Percentiles rank a stretch among this genome's conserved stretches.
These are phyloP conservation scores for Mucor plumbeus DNA, from an alignment of 371 early-diverging fungal genomes.

Conservation along the genomic window DNA sequence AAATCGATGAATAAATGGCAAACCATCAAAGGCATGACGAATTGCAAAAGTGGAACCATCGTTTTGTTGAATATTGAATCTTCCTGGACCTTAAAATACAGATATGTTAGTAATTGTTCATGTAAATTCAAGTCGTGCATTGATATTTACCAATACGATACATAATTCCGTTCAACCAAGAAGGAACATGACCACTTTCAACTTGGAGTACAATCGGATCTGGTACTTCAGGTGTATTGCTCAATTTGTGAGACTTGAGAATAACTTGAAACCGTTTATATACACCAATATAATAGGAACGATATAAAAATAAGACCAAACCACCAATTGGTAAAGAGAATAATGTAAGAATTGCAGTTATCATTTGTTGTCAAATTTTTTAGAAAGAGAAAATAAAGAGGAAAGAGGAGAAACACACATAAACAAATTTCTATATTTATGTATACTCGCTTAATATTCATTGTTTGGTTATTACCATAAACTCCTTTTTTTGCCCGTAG, in stretches of 20 bases:
- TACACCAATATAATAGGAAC: background rate
- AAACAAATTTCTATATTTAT: background rate
- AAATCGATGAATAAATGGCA: constrained; percentile 47
- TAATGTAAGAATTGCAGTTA: background rate
- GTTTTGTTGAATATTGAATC: constrained; percentile 35
- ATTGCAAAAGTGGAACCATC: constrained; percentile 34
- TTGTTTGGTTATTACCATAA: background rate
- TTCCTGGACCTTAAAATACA: constrained; percentile 38
- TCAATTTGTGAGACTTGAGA: background rate
- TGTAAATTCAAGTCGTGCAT: background rate
- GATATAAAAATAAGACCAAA: background rate
- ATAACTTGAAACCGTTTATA: constrained; percentile 13
- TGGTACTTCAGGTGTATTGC: constrained; percentile 44
- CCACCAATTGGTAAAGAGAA: background rate
- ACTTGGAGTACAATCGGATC: constrained; percentile 35
- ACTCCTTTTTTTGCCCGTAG: constrained; percentile 4
- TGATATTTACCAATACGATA: constrained; percentile 44
- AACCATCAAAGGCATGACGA: constrained; percentile 51
- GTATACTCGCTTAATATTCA: background rate
- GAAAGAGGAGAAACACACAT: background rate
- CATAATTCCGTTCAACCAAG: constrained; percentile 48
- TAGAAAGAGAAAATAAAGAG: background rate
- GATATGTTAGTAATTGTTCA: background rate
- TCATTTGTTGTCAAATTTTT: background rate
- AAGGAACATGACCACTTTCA: constrained; percentile 46